Evolutionary conservation across 768 basidiomycete species (phyloP).

Genomic region (Crucibulum laeve): DNA sequence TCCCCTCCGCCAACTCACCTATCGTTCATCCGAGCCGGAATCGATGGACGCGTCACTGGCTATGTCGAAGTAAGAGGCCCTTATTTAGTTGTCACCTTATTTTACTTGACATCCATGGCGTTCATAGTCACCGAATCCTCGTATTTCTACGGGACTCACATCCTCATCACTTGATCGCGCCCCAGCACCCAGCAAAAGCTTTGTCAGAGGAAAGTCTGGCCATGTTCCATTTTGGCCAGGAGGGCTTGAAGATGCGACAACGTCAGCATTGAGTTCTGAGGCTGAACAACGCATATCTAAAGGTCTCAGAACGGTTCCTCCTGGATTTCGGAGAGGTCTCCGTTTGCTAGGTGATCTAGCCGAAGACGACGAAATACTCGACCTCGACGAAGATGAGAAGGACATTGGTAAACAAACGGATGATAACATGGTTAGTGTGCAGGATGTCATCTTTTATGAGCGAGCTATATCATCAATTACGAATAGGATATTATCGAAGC

Average conservation of each 20-base stretch:
- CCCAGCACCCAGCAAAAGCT: conserved; percentile 72
- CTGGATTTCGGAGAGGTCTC: conserved; percentile 80
- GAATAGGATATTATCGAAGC: too few species aligned
- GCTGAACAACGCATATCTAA: conserved; percentile 25
- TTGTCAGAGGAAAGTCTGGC: conserved; percentile 92
- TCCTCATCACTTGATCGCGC: conserved; percentile 85
- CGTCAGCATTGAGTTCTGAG: conserved; percentile 5
- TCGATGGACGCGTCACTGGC: conserved; percentile 77
- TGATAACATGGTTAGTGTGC: too few species aligned
- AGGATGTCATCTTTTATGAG: too few species aligned
- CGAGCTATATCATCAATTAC: too few species aligned
- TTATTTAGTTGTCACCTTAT: conserved; percentile 2
- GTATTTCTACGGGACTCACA: conserved; percentile 64
- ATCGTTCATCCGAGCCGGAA: conserved; percentile 69
- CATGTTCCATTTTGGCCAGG: conserved; percentile 95
- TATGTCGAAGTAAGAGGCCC: conserved; percentile 65
- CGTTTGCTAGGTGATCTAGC: conserved; percentile 57
- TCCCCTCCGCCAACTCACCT: conserved; percentile 73
- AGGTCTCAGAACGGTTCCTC: conserved; percentile 67
- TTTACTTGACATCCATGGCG: too few species aligned
- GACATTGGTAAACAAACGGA: not conserved
- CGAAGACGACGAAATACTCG: conserved; percentile 39
- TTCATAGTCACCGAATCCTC: conserved; percentile 49
- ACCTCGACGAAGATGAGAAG: conserved; percentile 11
- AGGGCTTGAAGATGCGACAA: conserved; percentile 69